phyloP scores from a whole-genome alignment of 2,329 filamentous ascomycete genomes.

The Chlorencoelia australis region DNA sequence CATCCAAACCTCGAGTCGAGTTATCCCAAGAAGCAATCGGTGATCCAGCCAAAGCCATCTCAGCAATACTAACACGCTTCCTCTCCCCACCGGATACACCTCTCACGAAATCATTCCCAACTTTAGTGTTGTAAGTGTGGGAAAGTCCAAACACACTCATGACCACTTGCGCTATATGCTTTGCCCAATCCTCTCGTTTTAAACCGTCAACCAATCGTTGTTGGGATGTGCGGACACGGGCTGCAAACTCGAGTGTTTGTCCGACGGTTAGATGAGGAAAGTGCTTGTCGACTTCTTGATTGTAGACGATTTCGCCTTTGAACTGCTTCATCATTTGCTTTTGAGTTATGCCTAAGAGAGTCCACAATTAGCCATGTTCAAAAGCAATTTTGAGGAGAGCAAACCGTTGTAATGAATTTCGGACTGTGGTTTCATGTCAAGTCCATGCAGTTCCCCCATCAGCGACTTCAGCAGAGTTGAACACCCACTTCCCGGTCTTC shows the following conservation, averaged over 20 bases:
- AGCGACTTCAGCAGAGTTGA: constrained; percentile 54
- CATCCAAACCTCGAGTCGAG: constrained; percentile 59
- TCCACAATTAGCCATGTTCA: constrained; percentile 39
- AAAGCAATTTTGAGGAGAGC: constrained; percentile 42
- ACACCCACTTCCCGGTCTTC: constrained; percentile 55
- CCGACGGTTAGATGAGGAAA: constrained; percentile 68
- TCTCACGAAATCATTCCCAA: constrained; percentile 62
- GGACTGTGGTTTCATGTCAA: constrained; percentile 41
- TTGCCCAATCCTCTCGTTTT: constrained; percentile 41
- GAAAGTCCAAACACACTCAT: constrained; percentile 60
- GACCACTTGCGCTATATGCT: constrained; percentile 41
- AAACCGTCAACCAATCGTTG: constrained; percentile 46
- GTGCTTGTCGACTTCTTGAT: constrained; percentile 66
- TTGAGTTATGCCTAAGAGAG: constrained; percentile 33
- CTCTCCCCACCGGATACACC: constrained; percentile 63
- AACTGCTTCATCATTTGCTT: constrained; percentile 48
- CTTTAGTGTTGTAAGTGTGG: constrained; percentile 62
- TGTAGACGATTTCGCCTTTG: constrained; percentile 59
- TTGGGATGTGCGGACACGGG: constrained; percentile 56
- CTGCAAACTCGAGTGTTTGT: constrained; percentile 64
- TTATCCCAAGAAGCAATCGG: constrained; percentile 31
- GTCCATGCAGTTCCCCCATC: constrained; percentile 46
- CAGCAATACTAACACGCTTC: constrained; percentile 74
- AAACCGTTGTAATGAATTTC: constrained; percentile 52
- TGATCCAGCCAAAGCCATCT: constrained; percentile 52